These are phyloP conservation scores for Sarcomyxa edulis DNA, from an alignment of 768 basidiomycete species.

Conservation along the genomic window DNA sequence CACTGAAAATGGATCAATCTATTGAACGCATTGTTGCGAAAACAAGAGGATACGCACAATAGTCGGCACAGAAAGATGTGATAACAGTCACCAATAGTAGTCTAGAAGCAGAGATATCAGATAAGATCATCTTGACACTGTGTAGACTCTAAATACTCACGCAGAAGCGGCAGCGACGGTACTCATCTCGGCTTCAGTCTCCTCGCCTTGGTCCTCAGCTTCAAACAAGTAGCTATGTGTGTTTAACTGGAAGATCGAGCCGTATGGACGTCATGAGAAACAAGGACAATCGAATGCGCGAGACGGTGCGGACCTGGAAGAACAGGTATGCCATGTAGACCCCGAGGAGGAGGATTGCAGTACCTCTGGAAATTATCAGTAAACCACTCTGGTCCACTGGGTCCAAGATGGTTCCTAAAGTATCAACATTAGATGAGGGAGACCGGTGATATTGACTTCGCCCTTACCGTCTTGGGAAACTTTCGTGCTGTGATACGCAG, in stretches of 20 bases:
- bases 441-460: not conserved
- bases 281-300: not conserved
- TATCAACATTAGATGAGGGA: constrained; percentile 9
- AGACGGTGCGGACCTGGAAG: constrained; percentile 52
- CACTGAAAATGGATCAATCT: constrained; percentile 42
- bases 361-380: constrained; percentile 74
- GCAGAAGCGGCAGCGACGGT: constrained; percentile 55
- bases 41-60: constrained; percentile 43
- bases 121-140: no score
- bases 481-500: constrained; percentile 65
- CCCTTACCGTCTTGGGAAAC: constrained; percentile 4
- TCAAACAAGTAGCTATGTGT: constrained; percentile 65
- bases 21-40: not conserved
- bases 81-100: constrained; percentile 71
- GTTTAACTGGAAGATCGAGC: constrained; percentile 54
- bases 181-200: constrained; percentile 60
- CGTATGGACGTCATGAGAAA: no score
- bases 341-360: constrained; percentile 65
- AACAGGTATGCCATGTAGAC: constrained; percentile 72
- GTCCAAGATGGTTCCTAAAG: constrained; percentile 14
- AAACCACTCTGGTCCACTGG: constrained; percentile 40
- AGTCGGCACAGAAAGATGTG: constrained; percentile 89
- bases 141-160: no score
- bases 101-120: no score
- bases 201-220: constrained; percentile 21